Evolutionary conservation across 2,329 filamentous ascomycete species (phyloP).

Genomic region (Alternaria triticina): DNA sequence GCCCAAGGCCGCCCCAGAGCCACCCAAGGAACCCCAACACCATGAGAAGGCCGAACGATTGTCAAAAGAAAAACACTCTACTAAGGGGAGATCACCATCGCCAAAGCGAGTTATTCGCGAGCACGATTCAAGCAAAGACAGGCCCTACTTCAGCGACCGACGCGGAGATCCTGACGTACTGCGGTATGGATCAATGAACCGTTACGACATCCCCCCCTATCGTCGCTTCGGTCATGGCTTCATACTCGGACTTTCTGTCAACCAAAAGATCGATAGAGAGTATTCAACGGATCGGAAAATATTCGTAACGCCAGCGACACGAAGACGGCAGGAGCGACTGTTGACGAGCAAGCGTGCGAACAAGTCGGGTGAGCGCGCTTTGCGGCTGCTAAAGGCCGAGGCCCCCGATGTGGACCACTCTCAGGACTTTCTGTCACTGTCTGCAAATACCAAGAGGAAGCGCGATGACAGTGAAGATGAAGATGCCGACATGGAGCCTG

Average conservation of each 20-base stretch:
- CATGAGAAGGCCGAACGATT: slow-evolving; percentile 10
- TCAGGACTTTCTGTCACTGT: slow-evolving; percentile 42
- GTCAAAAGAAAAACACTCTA: slow-evolving; percentile 7
- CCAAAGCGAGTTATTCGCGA: slow-evolving; percentile 2
- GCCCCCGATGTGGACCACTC: slow-evolving; percentile 3
- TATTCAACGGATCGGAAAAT: slow-evolving; percentile 60
- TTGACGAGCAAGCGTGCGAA: slow-evolving; percentile 42
- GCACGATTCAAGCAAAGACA: slow-evolving; percentile 8
- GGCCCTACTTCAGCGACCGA: slow-evolving; percentile 60
- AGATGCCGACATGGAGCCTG: slow-evolving; percentile 2
- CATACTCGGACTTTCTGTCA: slow-evolving; percentile 69
- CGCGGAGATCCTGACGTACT: slow-evolving; percentile 79
- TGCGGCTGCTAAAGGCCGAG: slow-evolving; percentile 32
- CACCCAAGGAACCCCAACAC: slow-evolving; percentile 14
- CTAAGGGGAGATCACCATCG: slow-evolving; percentile 46
- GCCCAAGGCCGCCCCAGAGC: slow-evolving; percentile 23
- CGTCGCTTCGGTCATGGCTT: slow-evolving; percentile 70
- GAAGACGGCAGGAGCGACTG: slow-evolving; percentile 56
- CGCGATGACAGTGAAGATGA: slow-evolving; percentile 23
- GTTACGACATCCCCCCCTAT: slow-evolving; percentile 74
- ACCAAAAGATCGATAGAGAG: slow-evolving; percentile 71
- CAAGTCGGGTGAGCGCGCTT: slow-evolving; percentile 31
- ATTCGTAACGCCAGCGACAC: slow-evolving; percentile 39
- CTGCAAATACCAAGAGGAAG: slow-evolving; percentile 28
- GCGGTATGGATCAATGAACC: slow-evolving; percentile 75